Evolutionary conservation across 1,139 yeast species (phyloP).

Genomic region (Diutina scorzettiae): DNA sequence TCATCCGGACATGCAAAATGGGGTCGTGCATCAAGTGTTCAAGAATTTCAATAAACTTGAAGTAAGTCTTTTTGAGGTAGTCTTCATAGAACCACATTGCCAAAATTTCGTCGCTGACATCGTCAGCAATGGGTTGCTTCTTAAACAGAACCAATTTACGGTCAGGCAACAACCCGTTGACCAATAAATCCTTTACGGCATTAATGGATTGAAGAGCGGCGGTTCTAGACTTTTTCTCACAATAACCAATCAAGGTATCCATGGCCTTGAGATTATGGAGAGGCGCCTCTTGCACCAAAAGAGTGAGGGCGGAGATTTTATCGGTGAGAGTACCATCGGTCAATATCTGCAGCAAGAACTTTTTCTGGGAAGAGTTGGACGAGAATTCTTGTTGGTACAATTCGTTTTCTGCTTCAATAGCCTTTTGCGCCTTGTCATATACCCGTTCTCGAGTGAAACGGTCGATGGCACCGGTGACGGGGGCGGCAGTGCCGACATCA

Average conservation of each 20-base stretch:
- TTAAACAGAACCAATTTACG: conserved; percentile 73
- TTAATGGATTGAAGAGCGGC: conserved; percentile 86
- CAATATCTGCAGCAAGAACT: conserved; percentile 80
- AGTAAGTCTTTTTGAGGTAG: conserved; percentile 65
- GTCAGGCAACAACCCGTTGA: conserved; percentile 67
- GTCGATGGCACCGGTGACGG: conserved; percentile 23
- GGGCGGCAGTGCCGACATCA: conserved; percentile 30
- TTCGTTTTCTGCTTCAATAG: conserved; percentile 62
- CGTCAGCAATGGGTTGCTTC: conserved; percentile 53
- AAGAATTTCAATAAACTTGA: conserved; percentile 55
- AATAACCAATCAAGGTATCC: conserved; percentile 63
- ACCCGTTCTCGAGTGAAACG: conserved; percentile 44
- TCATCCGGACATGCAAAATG: conserved; percentile 80
- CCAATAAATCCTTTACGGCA: conserved; percentile 78
- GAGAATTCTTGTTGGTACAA: conserved; percentile 67
- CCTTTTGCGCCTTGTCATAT: conserved; percentile 51
- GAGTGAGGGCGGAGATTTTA: conserved; percentile 88
- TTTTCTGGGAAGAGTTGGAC: conserved; percentile 71
- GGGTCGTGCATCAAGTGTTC: conserved; percentile 81
- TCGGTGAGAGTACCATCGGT: conserved; percentile 91
- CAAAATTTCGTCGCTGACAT: conserved; percentile 38
- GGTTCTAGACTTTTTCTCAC: conserved; percentile 87
- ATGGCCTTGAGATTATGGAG: conserved; percentile 77
- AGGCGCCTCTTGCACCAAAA: conserved; percentile 91
- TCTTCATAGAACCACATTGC: conserved; percentile 84